A percentile compares a stretch with the other conserved stretches of the same genome.
These are phyloP conservation scores for Cyclospora cayetanensis DNA, from an alignment of 169 alveolate genomes.

Conservation along the genomic window DNA sequence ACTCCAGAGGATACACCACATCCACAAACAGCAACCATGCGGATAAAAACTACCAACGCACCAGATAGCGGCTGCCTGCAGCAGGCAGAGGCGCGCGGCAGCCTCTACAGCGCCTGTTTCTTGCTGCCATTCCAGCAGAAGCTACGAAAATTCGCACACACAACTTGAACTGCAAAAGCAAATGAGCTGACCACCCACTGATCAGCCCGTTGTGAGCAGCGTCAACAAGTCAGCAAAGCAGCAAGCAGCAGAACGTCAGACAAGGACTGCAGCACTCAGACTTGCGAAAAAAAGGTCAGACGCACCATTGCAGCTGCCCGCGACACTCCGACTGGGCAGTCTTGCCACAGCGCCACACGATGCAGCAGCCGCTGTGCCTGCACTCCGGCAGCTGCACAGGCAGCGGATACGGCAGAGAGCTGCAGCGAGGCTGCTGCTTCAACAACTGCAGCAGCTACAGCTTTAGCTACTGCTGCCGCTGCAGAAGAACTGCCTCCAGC, in stretches of 20 bases:
- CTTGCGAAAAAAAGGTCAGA: neutral
- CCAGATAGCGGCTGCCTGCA: constrained; percentile 52
- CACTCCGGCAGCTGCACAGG: constrained; percentile 39
- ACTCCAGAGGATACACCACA: neutral
- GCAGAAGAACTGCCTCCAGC: constrained; percentile 12
- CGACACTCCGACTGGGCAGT: constrained; percentile 1
- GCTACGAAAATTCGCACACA: constrained; percentile 19
- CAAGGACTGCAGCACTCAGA: constrained; percentile 6
- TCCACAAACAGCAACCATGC: neutral
- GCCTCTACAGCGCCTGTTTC: neutral
- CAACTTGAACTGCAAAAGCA: neutral
- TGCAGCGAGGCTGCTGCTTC: constrained; percentile 33
- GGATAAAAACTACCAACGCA: neutral
- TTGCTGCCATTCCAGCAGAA: constrained; percentile 52
- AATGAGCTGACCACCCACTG: neutral
- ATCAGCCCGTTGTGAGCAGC: constrained; percentile 16
- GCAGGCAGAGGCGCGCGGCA: constrained; percentile 60
- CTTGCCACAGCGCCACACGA: neutral
- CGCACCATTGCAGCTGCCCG: constrained; percentile 45
- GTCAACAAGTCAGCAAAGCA: neutral
- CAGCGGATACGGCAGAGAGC: neutral
- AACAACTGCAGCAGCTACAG: constrained; percentile 36
- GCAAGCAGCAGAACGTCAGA: neutral
- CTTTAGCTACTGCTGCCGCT: constrained; percentile 50
- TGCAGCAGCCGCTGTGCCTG: constrained; percentile 62